phyloP scores from a whole-genome alignment of 2,329 filamentous ascomycete genomes.

The Raffaelea arxii region DNA sequence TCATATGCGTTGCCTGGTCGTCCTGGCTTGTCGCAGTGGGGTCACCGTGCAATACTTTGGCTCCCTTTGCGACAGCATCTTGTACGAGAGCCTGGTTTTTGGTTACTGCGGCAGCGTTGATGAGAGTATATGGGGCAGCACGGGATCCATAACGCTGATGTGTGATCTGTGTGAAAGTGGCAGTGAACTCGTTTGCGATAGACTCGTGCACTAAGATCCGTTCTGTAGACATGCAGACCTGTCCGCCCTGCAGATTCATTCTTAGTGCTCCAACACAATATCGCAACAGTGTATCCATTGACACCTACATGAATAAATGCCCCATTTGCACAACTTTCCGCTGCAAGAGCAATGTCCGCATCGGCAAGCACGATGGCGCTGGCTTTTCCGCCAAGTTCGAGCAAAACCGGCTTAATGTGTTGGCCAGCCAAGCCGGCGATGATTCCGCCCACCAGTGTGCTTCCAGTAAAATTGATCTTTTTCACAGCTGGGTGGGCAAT shows the following conservation, averaged over 20 bases:
- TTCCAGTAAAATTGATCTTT: constrained; percentile 84
- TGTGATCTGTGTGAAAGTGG: too few relatives aligned
- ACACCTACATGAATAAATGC: too few relatives aligned
- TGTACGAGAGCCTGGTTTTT: too few relatives aligned
- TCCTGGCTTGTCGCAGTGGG: too few relatives aligned
- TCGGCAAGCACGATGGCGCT: constrained; percentile 71
- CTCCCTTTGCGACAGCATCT: too few relatives aligned
- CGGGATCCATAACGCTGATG: too few relatives aligned
- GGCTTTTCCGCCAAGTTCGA: constrained; percentile 80
- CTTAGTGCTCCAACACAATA: too few relatives aligned
- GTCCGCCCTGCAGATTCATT: constrained; percentile 64
- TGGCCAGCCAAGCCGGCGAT: constrained; percentile 62
- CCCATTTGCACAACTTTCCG: constrained; percentile 55
- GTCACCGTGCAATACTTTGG: too few relatives aligned
- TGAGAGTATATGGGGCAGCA: too few relatives aligned
- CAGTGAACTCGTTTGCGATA: constrained; percentile 34
- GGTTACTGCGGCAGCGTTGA: too few relatives aligned
- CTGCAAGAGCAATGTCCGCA: constrained; percentile 65
- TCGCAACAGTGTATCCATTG: too few relatives aligned
- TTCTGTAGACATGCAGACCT: constrained; percentile 83
- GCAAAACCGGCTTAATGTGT: constrained; percentile 66
- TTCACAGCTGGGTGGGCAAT: constrained; percentile 59
- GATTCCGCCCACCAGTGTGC: constrained; percentile 62
- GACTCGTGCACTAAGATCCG: constrained; percentile 51
- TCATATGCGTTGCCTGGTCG: too few relatives aligned